Base-by-base conservation (phyloP, 331 rosid genomes). In the Stylosanthes scabra region DNA sequence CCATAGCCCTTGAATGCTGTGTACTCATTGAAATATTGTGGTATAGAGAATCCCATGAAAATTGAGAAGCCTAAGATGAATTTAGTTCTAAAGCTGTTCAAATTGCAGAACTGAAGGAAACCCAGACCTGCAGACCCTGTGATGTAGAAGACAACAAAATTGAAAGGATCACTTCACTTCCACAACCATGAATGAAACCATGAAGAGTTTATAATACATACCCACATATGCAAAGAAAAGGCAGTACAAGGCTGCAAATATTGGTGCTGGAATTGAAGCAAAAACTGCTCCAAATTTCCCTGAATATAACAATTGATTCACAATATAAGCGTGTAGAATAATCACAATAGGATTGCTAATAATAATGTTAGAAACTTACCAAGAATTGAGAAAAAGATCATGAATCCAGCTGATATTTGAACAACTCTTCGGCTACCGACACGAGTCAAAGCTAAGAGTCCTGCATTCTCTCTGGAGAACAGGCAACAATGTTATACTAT, bases 231-330 rank as follows among this genome's bases (percentile, higher is more conserved):
- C 98, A 74, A 93, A 93, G 95, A 93, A 91, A 79, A 93, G 85
- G 81, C 98, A 93, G 57, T 91, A 93, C 56, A 88, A 82, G 50
- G 97, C 97, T 68, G 91, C 97, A 66, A 93, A 63, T 68, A 93
- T 93, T n/a, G 98, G 93, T 15, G 91, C 90, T 25, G 98, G 98
- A 78, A 93, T 91, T 54, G 98, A 93, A 83, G 98, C 98, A 65
- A 93, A 93, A 64, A 93, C 89, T 2, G 98, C 98, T 82, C 98
- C 98, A 28, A 93, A 93, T 85, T 93, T 93, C 70, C 96, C 98
- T 93, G 72, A 56, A 80, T 54, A 71, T 42, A 61, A 9, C 42
- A 64, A 55, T 49, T 34, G 59, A 42, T 59, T 59, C 59, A 68
- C 28, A 6, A 42, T 44, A 40, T 44, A 40, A 62, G 16, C 8